Evolutionary conservation across 257 asterid genomes (phyloP).

Genomic region (Solanum neorickii): DNA sequence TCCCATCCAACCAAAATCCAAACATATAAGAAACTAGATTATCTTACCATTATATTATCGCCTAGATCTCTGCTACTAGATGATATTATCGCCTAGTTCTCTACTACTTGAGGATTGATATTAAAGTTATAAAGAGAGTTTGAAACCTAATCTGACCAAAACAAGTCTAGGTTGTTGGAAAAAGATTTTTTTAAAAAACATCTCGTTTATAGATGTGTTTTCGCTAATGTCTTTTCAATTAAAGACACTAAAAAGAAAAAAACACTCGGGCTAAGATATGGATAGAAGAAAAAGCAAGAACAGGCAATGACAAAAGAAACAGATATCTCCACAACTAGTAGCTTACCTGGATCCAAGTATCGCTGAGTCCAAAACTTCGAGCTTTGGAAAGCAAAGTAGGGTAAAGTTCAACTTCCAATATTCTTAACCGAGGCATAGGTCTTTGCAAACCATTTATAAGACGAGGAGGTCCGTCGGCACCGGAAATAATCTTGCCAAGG

Average conservation of each 20-base stretch:
- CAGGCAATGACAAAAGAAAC: background rate
- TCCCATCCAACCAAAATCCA: background rate
- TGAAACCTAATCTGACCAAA: background rate
- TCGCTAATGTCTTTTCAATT: background rate
- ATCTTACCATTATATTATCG: background rate
- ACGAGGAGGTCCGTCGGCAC: constrained; percentile 52
- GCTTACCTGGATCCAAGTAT: constrained; percentile 85
- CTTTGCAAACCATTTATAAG: constrained; percentile 71
- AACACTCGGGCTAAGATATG: background rate
- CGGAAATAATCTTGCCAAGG: constrained; percentile 57
- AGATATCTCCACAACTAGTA: background rate
- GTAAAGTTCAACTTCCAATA: constrained; percentile 88
- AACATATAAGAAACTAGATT: background rate
- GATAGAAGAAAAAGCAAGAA: background rate
- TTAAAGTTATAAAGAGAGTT: background rate
- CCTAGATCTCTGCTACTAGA: background rate
- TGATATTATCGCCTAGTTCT: background rate
- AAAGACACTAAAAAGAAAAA: background rate
- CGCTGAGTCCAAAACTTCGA: constrained; percentile 94
- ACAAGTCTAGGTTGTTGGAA: background rate
- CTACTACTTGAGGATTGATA: background rate
- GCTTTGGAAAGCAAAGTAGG: constrained; percentile 98
- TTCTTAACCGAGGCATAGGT: constrained; percentile 85
- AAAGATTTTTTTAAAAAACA: background rate
- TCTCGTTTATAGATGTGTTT: background rate